phyloP scores from a whole-genome alignment of 2,329 filamentous ascomycete genomes.

The Nemania abortiva region DNA sequence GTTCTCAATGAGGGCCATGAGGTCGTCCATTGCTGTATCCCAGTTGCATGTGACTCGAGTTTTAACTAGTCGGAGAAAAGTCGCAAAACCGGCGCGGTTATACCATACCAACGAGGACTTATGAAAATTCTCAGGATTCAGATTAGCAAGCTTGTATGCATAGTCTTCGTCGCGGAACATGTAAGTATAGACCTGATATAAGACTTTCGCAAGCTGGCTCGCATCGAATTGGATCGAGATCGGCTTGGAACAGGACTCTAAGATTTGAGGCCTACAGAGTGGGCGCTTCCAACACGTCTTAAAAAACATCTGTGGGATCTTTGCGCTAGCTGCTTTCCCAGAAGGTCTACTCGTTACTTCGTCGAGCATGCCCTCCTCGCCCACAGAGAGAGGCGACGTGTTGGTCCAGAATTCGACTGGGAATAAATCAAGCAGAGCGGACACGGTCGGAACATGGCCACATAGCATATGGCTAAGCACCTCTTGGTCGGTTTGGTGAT shows the following conservation, averaged over 20 bases:
- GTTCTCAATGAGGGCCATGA: conserved; percentile 52
- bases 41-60: conserved; percentile 51
- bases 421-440: conserved; percentile 63
- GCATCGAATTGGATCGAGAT: conserved; percentile 27
- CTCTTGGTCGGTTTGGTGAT: conserved; percentile 44
- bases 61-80: conserved; percentile 37
- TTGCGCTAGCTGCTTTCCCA: neutral
- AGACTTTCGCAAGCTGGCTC: conserved; percentile 22
- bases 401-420: conserved; percentile 60
- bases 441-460: conserved; percentile 60
- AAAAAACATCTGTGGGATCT: conserved; percentile 22
- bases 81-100: conserved; percentile 29
- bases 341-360: neutral
- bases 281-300: conserved; percentile 37
- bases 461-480: conserved; percentile 59
- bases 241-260: neutral
- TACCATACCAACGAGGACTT: conserved; percentile 18
- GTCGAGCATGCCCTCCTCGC: conserved; percentile 19
- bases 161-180: conserved; percentile 35
- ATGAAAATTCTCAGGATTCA: neutral
- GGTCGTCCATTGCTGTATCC: conserved; percentile 44
- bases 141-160: neutral
- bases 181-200: conserved; percentile 30
- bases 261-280: neutral
- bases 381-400: conserved; percentile 12